Base-by-base conservation (phyloP, 2,329 filamentous ascomycete genomes). In the Macrophomina phaseolina region DNA sequence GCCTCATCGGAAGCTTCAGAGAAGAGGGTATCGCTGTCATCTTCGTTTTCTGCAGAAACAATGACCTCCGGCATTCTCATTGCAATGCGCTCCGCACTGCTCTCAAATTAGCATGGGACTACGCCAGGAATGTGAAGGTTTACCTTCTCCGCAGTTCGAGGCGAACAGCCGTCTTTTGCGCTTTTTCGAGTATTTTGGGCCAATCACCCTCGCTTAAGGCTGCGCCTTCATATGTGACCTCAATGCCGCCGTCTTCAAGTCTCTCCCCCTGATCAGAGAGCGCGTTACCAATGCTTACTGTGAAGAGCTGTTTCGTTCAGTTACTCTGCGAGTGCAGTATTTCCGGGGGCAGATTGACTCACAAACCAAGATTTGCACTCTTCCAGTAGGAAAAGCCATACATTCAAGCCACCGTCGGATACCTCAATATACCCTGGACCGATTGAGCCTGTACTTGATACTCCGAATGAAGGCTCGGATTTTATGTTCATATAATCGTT, bases 341-440 rank as follows among this genome's bases (percentile, higher is more conserved):
- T 23, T 23, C 16, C 1, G 18, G 6, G n/a, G 16, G n/a, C 14
- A 23, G 23, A 23, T 11, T 6, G 12, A 38, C 58, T 49, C 34
- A 62, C 58, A 62, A 62, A 62, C 58, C 58, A 62, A 23, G 58
- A 36, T 34, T 12, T 62, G 11, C 58, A 62, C 28, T 32, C 30
- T 3, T 62, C 45, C 9, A 62, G 34, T 3, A 45, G 58, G 1
- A 62, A 16, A 14, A 62, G 58, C 58, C 58, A 62, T 8, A 62
- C n/a, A 12, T 62, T 62, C 45, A 49, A 12, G 2, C 58, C 45
- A 14, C 46, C 58, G 38, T 62, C 58, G 12, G 42, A 62, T 30
- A 62, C 16, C 14, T 62, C 58, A 36, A 62, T 62, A n/a, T 38
- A 49, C 23, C 18, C 32, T 2, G 30, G 58, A 4, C n/a, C 16